A percentile compares a stretch with the other conserved stretches of the same genome.
phyloP scores from a whole-genome alignment of 2,329 filamentous ascomycete species.

The Aspergillus sp. region DNA sequence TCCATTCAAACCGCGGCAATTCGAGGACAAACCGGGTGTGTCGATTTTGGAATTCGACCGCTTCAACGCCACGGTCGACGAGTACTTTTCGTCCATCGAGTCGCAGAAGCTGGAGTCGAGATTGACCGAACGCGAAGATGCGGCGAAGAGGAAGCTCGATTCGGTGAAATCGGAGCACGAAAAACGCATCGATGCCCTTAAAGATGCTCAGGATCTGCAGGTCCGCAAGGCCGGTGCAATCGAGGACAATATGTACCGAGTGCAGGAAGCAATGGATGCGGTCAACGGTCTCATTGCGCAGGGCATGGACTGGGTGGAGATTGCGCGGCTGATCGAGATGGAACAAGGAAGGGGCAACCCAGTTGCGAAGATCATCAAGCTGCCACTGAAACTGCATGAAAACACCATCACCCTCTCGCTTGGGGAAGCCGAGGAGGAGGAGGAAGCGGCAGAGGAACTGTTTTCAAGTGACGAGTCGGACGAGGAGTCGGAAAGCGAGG shows the following conservation, averaged over 20 bases:
- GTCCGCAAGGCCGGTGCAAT: slow-evolving; percentile 83
- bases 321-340: slow-evolving; percentile 76
- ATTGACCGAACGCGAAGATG: slow-evolving; percentile 69
- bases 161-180: slow-evolving; percentile 74
- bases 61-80: slow-evolving; percentile 89
- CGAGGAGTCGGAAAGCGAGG: slow-evolving; percentile 34
- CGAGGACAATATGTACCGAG: slow-evolving; percentile 78
- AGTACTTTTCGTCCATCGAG: slow-evolving; percentile 95
- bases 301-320: slow-evolving; percentile 96
- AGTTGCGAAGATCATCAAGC: slow-evolving; percentile 75
- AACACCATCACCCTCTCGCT: slow-evolving; percentile 76
- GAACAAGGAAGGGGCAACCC: slow-evolving; percentile 74
- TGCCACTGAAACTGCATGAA: slow-evolving; percentile 82
- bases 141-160: slow-evolving; percentile 74
- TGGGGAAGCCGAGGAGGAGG: slow-evolving; percentile 57
- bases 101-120: slow-evolving; percentile 82
- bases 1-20: slow-evolving; percentile 76
- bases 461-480: slow-evolving; percentile 54
- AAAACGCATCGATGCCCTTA: slow-evolving; percentile 73
- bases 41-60: slow-evolving; percentile 67
- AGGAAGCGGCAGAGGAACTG: slow-evolving; percentile 55
- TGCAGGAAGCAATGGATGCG: slow-evolving; percentile 85
- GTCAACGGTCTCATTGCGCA: slow-evolving; percentile 85
- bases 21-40: slow-evolving; percentile 56
- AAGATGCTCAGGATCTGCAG: slow-evolving; percentile 72